These are phyloP conservation scores for Plasmodium yoelii DNA, from an alignment of 169 alveolate genomes.

Conservation along the genomic window DNA sequence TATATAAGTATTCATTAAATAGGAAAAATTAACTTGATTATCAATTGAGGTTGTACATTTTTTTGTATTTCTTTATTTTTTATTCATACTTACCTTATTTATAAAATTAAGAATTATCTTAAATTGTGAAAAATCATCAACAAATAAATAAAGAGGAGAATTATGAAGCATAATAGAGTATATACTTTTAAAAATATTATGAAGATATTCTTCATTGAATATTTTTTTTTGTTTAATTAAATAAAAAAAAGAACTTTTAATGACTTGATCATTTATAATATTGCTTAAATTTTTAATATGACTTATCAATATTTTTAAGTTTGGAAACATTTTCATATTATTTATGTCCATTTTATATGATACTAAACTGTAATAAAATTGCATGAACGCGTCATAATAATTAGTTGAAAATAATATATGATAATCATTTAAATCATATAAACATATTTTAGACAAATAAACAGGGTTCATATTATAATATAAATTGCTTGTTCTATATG, in stretches of 20 bases:
- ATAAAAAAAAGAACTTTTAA: constrained; percentile 57
- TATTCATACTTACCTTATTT: constrained; percentile 3
- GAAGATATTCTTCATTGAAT: constrained; percentile 26
- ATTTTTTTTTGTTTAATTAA: constrained; percentile 65
- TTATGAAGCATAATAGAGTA: constrained; percentile 40
- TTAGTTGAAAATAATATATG: constrained; percentile 60
- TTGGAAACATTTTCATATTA: constrained; percentile 67
- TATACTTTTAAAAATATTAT: constrained; percentile 6
- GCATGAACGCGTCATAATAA: constrained; percentile 73
- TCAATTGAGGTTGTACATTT: not conserved
- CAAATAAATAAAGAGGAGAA: constrained; percentile 53
- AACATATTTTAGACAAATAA: constrained; percentile 71
- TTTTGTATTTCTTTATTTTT: constrained; percentile 2
- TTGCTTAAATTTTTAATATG: constrained; percentile 70
- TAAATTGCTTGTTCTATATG: constrained; percentile 65
- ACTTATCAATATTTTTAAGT: constrained; percentile 52
- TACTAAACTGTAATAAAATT: constrained; percentile 57
- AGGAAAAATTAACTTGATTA: not conserved
- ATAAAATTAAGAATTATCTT: constrained; percentile 30
- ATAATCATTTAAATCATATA: constrained; percentile 71
- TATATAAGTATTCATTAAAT: constrained; percentile 2
- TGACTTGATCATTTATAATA: constrained; percentile 65
- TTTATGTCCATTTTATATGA: constrained; percentile 67
- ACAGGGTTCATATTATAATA: constrained; percentile 68
- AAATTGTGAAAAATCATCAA: constrained; percentile 48